Evolutionary conservation across 1,284 basidiomycete genomes (phyloP), one percentile per base, ranked within the genome.

Genomic region (Malassezia slooffiae): DNA sequence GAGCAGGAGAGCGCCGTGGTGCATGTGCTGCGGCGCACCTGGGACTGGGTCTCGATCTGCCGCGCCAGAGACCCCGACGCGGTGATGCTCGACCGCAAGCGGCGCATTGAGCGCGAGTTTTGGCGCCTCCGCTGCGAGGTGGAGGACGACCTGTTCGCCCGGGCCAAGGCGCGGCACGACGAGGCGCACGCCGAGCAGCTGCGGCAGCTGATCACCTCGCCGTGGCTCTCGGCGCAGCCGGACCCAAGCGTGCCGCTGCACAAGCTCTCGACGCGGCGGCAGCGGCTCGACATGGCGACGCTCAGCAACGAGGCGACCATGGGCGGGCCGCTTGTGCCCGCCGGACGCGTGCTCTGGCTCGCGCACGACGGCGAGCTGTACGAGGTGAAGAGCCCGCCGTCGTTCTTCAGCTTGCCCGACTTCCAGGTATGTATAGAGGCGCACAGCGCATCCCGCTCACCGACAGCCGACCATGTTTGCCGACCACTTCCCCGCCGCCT

Each of bases 121-220:
- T 68, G 65, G 65, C 52, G 54, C 15, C 43, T 68, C 35, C 54
- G 65, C 4, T 56, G 61, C 32, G 65, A 65, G 33, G 63, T 68
- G 1, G 65, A 68, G 28, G 54, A 51, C 29, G 65, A 68, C 20
- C 50, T 68, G 33, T 68, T 61, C 36, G 53, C 63, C 5, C 55
- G 56, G 5, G 55, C 64, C 40, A 62, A 65, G 38, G 41, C 29
- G 2, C 50, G 63, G 5, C 39, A 50, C 38, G 51, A 56, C n/a
- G 41, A 41, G 15, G 50, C 46, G 20, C 24, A 22, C 26, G 43
- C 34, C n/a, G 33, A 27, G 17, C 42, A 32, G 38, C 30, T 11
- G 28, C 42, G 24, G 28, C 34, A 21, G 2, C 6, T 12, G 16
- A 32, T 22, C 16, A 32, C 21, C 7, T 65, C 62, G 29, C 63